Evolutionary conservation across 1,139 yeast species (phyloP), one percentile per base, ranked within the genome.

Genomic region (Yamadazyma oceani): DNA sequence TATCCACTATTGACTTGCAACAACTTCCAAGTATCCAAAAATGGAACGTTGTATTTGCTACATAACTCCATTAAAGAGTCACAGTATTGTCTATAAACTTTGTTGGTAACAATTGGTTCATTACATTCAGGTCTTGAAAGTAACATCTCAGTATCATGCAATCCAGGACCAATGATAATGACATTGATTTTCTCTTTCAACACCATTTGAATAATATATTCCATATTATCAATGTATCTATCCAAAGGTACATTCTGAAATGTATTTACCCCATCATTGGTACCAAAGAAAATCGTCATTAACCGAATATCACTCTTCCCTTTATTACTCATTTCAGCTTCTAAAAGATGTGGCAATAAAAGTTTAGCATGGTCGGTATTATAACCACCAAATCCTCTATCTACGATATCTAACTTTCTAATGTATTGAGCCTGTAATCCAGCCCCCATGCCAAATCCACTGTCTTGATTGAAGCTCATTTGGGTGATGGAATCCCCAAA

Each of bases 401-500:
- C 75, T 5, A 82, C 50, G 3, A 82, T 63, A 45, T 80, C 85
- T 40, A 81, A 44, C 49, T 68, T 71, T 31, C 87, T 62, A 2
- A 66, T 55, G 49, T 81, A 82, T 7, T 17, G 26, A 36, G 69
- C 55, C 26, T 68, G 67, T 12, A 83, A 50, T 0, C 73, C 80
- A 0, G 83, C 69, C 3, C 81, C 84, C 10, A 77, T 58, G 0
- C 70, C 60, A 54, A 75, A 80, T 6, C 70, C 71, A 2, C 48
- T 50, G 2, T 36, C 41, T 31, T 56, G 69, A 30, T 60, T 59
- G 52, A 58, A 75, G 22, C 78, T 59, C 44, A 57, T 74, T 51
- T 82, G 79, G 1, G 87, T 82, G 44, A 82, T 76, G 2, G 88
- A 82, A 57, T 82, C 89, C 1, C 90, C 89, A 55, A 82, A 80